Percentiles rank a stretch among this genome's conserved stretches.
phyloP scores from a whole-genome alignment of 495 filamentous ascomycete genomes.

The Penicillium lagena region DNA sequence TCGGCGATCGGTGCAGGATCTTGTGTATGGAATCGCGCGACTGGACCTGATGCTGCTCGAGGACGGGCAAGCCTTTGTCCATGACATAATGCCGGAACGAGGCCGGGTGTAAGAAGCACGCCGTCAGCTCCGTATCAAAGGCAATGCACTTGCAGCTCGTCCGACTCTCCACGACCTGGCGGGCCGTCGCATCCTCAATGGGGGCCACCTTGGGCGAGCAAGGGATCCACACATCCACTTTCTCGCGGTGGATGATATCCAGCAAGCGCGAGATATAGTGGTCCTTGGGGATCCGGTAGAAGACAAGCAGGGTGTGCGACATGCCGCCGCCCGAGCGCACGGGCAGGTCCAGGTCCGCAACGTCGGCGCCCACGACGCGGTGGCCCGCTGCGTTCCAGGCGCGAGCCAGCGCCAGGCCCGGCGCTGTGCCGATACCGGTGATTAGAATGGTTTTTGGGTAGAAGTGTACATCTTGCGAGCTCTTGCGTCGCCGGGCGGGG shows the following conservation, averaged over 20 bases:
- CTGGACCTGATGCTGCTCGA: conserved; percentile 53
- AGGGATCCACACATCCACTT: conserved; percentile 66
- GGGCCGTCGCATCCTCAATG: conserved; percentile 58
- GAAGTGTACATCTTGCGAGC: conserved; percentile 33
- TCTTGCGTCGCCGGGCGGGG: conserved; percentile 14
- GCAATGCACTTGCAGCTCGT: conserved; percentile 58
- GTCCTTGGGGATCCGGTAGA: conserved; percentile 46
- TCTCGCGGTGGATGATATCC: conserved; percentile 52
- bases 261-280: conserved; percentile 45
- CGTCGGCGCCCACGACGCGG: conserved; percentile 66
- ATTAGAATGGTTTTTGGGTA: conserved; percentile 59
- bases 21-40: conserved; percentile 48
- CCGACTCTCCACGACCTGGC: conserved; percentile 50
- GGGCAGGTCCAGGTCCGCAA: conserved; percentile 48
- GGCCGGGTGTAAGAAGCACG: conserved; percentile 49
- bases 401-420: conserved; percentile 62
- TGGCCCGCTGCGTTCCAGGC: conserved; percentile 60
- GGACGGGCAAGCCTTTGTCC: conserved; percentile 46
- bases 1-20: conserved; percentile 46
- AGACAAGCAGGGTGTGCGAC: conserved; percentile 39
- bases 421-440: conserved; percentile 64
- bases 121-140: conserved; percentile 40
- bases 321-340: conserved; percentile 32
- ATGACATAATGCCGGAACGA: conserved; percentile 50
- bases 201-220: conserved; percentile 56